Evolutionary conservation across 1,284 basidiomycete species (phyloP), one percentile per base, ranked within the genome.

Genomic region (Moniliophthora roreri): DNA sequence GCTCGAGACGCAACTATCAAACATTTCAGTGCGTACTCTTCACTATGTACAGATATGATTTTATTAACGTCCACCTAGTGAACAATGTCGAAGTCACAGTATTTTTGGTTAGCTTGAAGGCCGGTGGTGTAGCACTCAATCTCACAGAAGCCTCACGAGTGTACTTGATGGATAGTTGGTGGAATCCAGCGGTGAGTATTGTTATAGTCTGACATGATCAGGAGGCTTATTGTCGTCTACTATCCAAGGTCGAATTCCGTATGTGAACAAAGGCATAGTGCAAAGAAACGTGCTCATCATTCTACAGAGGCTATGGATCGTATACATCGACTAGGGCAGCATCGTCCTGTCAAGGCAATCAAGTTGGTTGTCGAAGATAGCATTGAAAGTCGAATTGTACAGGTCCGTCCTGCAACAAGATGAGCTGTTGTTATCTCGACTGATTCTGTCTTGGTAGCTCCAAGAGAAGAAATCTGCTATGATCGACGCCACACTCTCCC

Each of bases 301-400:
- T 15, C 41, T 20, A 55, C 78, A 91, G 89, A 98, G 80, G 95
- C 95, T 2, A 97, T 97, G 94, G 95, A 98, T 69, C 89, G 95
- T 54, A 95, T 95, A 55, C 92, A 95, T 71, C 87, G 93, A 58
- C 76, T 96, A 34, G 94, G 93, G 16, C 95, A 98, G 70, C 90
- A 88, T 62, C 83, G 96, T 21, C 95, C 96, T 2, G 92, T 98
- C 45, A 83, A 91, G 62, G 94, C 95, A 13, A 93, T 94, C 68
- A 95, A 98, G 65, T 80, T 98, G 35, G 91, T 98, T 26, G 83
- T 98, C 51, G 95, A 98, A 69, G 95, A 99, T 68, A 94, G 91
- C 59, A 98, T 99, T 60, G 96, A 99, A 69, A 91, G 90, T 63
- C 87, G 94, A 58, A 96, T 97, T 59, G 77, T 91, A n/a, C 87